A percentile compares a stretch with the other conserved stretches of the same genome.
Evolutionary conservation across 2,329 filamentous ascomycete species (phyloP).

Genomic region (Aspergillus sp.): DNA sequence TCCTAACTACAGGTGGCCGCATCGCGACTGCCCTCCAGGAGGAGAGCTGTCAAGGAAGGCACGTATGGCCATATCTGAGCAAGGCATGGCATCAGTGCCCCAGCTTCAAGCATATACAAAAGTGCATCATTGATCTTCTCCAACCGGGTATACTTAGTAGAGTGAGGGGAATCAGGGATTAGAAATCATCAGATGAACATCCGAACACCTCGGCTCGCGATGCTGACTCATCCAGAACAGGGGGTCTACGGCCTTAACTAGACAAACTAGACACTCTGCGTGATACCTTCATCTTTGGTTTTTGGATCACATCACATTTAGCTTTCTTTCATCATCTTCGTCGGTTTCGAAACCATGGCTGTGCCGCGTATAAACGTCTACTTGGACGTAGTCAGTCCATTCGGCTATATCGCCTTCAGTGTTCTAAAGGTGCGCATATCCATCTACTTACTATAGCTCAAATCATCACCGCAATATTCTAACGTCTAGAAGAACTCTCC

Average conservation of each 20-base stretch:
- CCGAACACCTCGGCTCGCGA: constrained; percentile 11
- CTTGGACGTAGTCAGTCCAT: constrained; percentile 62
- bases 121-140: no score
- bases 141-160: neutral
- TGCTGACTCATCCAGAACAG: constrained; percentile 7
- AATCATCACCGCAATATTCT: neutral
- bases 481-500: constrained; percentile 52
- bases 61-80: neutral
- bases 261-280: neutral
- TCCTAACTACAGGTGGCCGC: neutral
- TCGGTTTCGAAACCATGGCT: constrained; percentile 39
- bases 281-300: neutral
- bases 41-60: neutral
- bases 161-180: neutral
- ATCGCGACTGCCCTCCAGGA: neutral
- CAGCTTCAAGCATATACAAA: no score
- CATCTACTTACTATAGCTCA: neutral
- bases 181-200: constrained; percentile 12
- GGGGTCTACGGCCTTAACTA: neutral
- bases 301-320: neutral
- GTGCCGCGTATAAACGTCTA: constrained; percentile 58
- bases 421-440: constrained; percentile 49
- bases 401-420: constrained; percentile 62
- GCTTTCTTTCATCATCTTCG: neutral
- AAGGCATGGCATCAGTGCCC: neutral